Evolutionary conservation across 768 basidiomycete species (phyloP).

Genomic region (Leccinum truebloodii): DNA sequence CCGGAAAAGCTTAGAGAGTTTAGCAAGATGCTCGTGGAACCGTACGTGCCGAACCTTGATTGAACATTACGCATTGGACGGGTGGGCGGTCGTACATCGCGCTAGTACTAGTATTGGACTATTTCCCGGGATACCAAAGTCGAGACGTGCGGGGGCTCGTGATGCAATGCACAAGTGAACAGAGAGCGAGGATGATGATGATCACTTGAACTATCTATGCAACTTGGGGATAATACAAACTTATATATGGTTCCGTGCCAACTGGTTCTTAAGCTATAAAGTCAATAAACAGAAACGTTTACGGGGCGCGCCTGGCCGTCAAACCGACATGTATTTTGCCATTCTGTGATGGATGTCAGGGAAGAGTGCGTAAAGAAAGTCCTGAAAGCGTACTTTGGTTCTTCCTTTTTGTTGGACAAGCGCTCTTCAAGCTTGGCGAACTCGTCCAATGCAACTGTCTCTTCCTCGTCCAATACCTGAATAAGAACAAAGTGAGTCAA

Average conservation of each 20-base stretch:
- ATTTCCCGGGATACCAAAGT: background rate
- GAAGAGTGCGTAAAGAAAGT: conserved; percentile 1
- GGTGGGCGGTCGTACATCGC: background rate
- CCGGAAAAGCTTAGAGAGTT: conserved; percentile 92
- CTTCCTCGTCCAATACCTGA: conserved; percentile 89
- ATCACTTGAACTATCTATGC: background rate
- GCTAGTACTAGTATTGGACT: background rate
- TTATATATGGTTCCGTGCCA: background rate
- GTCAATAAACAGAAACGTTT: background rate
- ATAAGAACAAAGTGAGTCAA: conserved; percentile 10
- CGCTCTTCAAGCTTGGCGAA: conserved; percentile 85
- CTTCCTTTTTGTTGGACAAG: conserved; percentile 45
- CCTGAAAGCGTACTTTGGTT: conserved; percentile 45
- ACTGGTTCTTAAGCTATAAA: background rate
- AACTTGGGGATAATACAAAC: background rate
- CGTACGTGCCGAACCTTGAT: conserved; percentile 56
- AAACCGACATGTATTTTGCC: conserved; percentile 83
- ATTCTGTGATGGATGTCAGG: conserved; percentile 46
- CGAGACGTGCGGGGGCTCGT: background rate
- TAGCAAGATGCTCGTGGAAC: conserved; percentile 86
- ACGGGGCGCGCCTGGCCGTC: conserved; percentile 12
- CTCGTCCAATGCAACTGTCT: conserved; percentile 81
- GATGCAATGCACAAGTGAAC: conserved; percentile 4
- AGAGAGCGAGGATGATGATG: background rate
- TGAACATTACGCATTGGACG: conserved; percentile 8